A percentile compares a stretch with the other conserved stretches of the same genome.
These are phyloP conservation scores for Umbilicus rupestris DNA, from an alignment of 164 flowering plant species.

Conservation along the genomic window DNA sequence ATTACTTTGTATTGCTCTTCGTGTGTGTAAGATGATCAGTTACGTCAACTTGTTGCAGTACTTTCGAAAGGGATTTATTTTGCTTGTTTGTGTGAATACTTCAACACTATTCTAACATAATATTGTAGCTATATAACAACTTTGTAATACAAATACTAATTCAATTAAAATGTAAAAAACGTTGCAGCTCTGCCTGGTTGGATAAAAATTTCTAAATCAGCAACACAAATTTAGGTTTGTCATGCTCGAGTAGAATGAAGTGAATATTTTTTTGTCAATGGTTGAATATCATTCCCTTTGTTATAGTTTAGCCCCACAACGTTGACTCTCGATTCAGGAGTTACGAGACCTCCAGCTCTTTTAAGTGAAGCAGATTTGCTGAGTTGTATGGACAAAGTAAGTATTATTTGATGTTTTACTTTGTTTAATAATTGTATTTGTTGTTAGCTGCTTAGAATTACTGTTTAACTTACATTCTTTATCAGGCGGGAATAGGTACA, in stretches of 20 bases:
- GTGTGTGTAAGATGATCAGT: not conserved
- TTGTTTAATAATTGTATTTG: not conserved
- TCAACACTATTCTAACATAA: not conserved
- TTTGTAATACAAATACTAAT: not conserved
- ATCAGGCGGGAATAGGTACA: slow-evolving; percentile 92
- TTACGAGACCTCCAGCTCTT: slow-evolving; percentile 93
- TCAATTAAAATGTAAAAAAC: not conserved
- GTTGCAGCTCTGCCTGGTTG: not conserved
- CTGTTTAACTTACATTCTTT: slow-evolving; percentile 11
- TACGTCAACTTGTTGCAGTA: not conserved
- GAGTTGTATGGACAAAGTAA: slow-evolving; percentile 92
- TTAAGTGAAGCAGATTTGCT: slow-evolving; percentile 94
- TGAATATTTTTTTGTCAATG: not conserved
- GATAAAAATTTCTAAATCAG: not conserved
- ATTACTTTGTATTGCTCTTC: not conserved
- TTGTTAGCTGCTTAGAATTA: not conserved
- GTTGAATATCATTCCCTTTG: slow-evolving; percentile 4
- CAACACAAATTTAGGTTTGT: not conserved
- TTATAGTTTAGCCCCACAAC: slow-evolving; percentile 76
- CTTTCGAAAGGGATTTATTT: not conserved
- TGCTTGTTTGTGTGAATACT: not conserved
- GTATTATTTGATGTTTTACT: slow-evolving; percentile 1
- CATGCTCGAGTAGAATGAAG: not conserved
- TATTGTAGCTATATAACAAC: not conserved
- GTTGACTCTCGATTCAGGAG: slow-evolving; percentile 85